Conservation (phyloP, 208 protist genomes). For the Trypanosomatidae sp. region DNA sequence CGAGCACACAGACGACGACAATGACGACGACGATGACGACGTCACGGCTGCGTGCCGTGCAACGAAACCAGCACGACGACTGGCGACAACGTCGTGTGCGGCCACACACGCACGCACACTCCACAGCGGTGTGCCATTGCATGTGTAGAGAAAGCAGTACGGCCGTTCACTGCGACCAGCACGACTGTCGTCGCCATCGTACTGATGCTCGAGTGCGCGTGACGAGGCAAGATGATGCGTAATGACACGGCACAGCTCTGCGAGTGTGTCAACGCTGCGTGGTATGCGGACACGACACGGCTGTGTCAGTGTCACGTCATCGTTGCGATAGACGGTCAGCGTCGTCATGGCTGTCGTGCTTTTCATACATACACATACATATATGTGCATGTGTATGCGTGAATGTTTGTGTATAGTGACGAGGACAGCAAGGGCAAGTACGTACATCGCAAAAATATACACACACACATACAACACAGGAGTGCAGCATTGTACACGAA, state of each 20-base stretch:
- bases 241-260: slow-evolving; percentile 37
- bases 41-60: no score
- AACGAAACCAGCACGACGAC: slow-evolving; percentile 41
- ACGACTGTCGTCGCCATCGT: no score
- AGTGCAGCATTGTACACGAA: no score
- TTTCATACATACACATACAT: no score
- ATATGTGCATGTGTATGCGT: no score
- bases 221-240: slow-evolving; percentile 20
- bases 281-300: slow-evolving; percentile 21
- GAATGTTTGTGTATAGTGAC: no score
- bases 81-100: slow-evolving; percentile 35
- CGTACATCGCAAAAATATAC: no score
- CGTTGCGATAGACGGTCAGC: slow-evolving; percentile 42
- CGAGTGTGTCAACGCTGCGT: slow-evolving; percentile 34
- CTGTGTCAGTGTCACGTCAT: slow-evolving; percentile 32
- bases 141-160: slow-evolving; percentile 67
- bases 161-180: slow-evolving; percentile 13
- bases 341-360: no score
- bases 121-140: slow-evolving; percentile 51
- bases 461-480: no score
- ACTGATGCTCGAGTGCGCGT: slow-evolving; percentile 7
- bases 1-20: no score
- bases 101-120: slow-evolving; percentile 54
- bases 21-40: no score
- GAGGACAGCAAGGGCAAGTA: no score